Percentiles rank a stretch among this genome's conserved stretches.
phyloP scores from a whole-genome alignment of 2,329 filamentous ascomycete genomes.

The Arachnomyces sp. region DNA sequence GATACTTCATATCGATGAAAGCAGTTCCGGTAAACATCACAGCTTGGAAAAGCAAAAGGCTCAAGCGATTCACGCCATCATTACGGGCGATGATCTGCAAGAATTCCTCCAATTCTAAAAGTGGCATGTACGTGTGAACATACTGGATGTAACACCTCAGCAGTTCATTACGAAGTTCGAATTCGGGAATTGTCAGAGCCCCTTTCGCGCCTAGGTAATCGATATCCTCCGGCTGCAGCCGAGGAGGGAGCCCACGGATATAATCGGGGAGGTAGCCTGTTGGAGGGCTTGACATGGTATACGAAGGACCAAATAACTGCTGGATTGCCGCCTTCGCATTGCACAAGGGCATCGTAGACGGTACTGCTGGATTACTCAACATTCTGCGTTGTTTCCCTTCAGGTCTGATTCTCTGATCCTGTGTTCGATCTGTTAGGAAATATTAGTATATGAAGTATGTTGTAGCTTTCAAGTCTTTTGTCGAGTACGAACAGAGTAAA shows the following conservation, averaged over 20 bases:
- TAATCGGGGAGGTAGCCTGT: conserved; percentile 54
- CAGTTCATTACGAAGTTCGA: conserved; percentile 67
- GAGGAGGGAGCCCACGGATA: conserved; percentile 69
- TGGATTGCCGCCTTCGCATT: conserved; percentile 30
- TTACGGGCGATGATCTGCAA: conserved; percentile 50
- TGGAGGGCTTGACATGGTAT: conserved; percentile 42
- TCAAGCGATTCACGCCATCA: conserved; percentile 66
- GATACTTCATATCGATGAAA: conserved; percentile 72
- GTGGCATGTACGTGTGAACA: conserved; percentile 89
- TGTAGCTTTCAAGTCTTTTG: no score
- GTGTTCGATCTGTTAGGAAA: conserved; percentile 39
- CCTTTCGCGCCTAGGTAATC: conserved; percentile 78
- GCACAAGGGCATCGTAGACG: conserved; percentile 29
- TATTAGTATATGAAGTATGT: conserved; percentile 2
- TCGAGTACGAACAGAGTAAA: conserved; percentile 50
- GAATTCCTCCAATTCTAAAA: conserved; percentile 62
- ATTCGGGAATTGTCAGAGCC: conserved; percentile 66
- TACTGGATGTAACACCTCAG: conserved; percentile 78
- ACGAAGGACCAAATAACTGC: conserved; percentile 35
- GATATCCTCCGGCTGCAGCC: conserved; percentile 73
- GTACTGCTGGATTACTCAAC: conserved; percentile 34
- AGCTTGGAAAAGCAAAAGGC: conserved; percentile 82
- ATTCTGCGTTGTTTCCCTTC: conserved; percentile 40
- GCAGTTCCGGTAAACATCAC: conserved; percentile 91
- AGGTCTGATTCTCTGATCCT: conserved; percentile 37